These are phyloP conservation scores for Hemisphaericaspora lyxosophila DNA, from an alignment of 1,139 yeast genomes.

Conservation along the genomic window DNA sequence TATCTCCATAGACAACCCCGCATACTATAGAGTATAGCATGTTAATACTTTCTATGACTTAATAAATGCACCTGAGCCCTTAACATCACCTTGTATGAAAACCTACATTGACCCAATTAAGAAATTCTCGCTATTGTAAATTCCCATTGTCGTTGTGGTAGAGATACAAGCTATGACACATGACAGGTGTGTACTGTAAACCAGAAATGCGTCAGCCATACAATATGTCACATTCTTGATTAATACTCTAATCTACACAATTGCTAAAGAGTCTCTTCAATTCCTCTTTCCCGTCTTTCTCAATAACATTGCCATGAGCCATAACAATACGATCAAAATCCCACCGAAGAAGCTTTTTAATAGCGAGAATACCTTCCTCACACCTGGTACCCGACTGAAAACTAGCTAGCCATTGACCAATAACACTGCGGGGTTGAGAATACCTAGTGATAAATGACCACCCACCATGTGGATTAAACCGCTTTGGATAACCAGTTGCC, in stretches of 20 bases:
- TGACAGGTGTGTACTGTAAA: too few species aligned
- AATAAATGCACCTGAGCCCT: too few species aligned
- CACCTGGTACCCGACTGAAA: slow-evolving; percentile 19
- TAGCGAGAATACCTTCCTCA: slow-evolving; percentile 29
- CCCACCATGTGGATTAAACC: slow-evolving; percentile 41
- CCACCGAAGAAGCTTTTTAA: slow-evolving; percentile 37
- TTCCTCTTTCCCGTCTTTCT: slow-evolving; percentile 36
- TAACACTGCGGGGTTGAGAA: slow-evolving; percentile 37
- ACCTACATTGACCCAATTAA: too few species aligned
- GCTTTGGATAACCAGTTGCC: slow-evolving; percentile 38
- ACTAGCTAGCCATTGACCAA: slow-evolving; percentile 27
- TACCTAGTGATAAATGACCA: slow-evolving; percentile 35
- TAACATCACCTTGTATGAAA: too few species aligned
- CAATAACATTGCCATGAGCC: slow-evolving; percentile 59
- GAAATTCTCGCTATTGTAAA: too few species aligned
- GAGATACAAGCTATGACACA: too few species aligned
- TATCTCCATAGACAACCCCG: too few species aligned
- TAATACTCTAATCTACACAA: not conserved
- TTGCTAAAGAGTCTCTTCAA: slow-evolving; percentile 16
- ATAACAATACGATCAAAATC: slow-evolving; percentile 49
- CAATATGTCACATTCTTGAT: not conserved
- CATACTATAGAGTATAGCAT: too few species aligned
- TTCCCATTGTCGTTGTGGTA: too few species aligned
- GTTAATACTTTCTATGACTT: too few species aligned
- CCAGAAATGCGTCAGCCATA: not conserved